phyloP scores from a whole-genome alignment of 2,329 filamentous ascomycete genomes.

The Chaetomium sp. region DNA sequence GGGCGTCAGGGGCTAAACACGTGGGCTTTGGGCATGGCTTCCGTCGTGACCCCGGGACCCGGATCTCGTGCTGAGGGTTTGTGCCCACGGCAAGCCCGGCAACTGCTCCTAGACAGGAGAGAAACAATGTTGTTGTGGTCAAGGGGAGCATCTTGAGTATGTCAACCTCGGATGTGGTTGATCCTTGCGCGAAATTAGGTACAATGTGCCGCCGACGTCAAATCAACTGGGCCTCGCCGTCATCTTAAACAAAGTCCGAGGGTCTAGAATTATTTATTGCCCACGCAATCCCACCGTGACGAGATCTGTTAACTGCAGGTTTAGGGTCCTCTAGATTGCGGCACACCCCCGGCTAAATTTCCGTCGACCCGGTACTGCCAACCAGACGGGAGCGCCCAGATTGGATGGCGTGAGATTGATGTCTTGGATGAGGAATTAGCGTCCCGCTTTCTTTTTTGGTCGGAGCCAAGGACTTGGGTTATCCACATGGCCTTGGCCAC shows the following conservation, averaged over 20 bases:
- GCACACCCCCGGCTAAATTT: conserved; percentile 17
- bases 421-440: background rate
- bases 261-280: background rate
- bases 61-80: background rate
- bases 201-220: background rate
- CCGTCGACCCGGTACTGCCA: background rate
- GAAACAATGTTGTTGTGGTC: background rate
- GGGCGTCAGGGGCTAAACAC: conserved; percentile 43
- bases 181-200: background rate
- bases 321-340: conserved; percentile 1
- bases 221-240: too few species aligned
- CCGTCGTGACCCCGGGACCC: background rate
- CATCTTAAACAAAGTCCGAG: background rate
- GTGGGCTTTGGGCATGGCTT: background rate
- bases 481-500: background rate
- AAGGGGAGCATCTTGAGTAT: conserved; percentile 7
- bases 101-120: conserved; percentile 1
- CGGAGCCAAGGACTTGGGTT: conserved; percentile 3
- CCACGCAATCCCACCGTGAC: background rate
- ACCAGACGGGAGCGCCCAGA: conserved; percentile 4
- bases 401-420: conserved; percentile 9
- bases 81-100: background rate
- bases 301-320: background rate
- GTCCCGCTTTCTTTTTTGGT: conserved; percentile 6
- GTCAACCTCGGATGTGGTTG: background rate